Conservation (phyloP, 129 eudicot genomes). For the Heracleum sosnowskyi region DNA sequence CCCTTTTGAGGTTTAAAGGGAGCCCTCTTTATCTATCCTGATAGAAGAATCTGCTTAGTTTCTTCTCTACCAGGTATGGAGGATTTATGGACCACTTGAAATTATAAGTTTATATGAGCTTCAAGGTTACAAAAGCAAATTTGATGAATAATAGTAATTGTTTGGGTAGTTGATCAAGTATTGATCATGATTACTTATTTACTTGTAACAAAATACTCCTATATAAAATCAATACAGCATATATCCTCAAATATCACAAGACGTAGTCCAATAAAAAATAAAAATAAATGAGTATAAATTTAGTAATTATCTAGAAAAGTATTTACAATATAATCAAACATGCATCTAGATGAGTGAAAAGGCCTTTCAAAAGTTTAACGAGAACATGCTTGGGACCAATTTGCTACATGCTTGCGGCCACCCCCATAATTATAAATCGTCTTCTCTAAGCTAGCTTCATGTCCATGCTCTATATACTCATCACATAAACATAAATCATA, state of each 20-base stretch:
- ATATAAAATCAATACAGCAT: no score
- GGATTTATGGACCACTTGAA: neutral
- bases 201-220: neutral
- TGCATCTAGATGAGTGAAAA: neutral
- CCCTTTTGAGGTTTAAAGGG: neutral
- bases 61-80: neutral
- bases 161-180: neutral
- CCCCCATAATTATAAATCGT: neutral
- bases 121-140: neutral
- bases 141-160: neutral
- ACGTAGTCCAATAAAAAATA: no score
- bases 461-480: constrained; percentile 4
- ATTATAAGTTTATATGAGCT: neutral
- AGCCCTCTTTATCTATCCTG: neutral
- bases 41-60: neutral
- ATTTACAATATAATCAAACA: no score
- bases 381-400: constrained; percentile 4
- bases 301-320: no score
- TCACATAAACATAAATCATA: neutral
- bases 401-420: constrained; percentile 4
- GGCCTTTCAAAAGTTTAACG: neutral
- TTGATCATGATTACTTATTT: neutral
- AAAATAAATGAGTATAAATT: no score
- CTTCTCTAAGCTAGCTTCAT: constrained; percentile 1
- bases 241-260: no score